Percentiles rank a stretch among this genome's conserved stretches.
Evolutionary conservation across 2,329 filamentous ascomycete genomes (phyloP).

Genomic region (Hymenoscyphus scutula): DNA sequence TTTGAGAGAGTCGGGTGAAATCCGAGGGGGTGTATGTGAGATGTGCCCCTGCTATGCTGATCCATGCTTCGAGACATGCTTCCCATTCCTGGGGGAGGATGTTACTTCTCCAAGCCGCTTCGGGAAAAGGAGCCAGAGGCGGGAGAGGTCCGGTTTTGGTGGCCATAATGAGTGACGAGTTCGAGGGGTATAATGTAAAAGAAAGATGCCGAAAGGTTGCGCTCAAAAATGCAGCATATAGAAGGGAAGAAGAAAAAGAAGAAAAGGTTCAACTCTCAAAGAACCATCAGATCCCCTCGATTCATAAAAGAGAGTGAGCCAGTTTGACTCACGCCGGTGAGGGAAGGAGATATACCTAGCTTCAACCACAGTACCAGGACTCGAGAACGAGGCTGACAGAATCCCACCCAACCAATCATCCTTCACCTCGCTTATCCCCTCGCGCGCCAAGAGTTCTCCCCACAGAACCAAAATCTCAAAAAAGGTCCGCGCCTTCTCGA

Average conservation of each 20-base stretch:
- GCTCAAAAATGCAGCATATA: background rate
- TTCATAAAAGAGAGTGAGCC: background rate
- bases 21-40: slow-evolving; percentile 55
- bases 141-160: slow-evolving; percentile 50
- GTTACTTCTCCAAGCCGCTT: slow-evolving; percentile 61
- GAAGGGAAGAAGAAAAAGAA: background rate
- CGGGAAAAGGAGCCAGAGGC: slow-evolving; percentile 74
- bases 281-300: background rate
- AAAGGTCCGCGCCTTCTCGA: slow-evolving; percentile 6
- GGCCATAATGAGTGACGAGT: slow-evolving; percentile 36
- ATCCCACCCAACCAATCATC: slow-evolving; percentile 8
- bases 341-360: background rate
- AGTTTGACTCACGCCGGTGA: slow-evolving; percentile 21
- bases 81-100: slow-evolving; percentile 74
- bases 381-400: slow-evolving; percentile 19
- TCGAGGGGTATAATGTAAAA: background rate
- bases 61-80: slow-evolving; percentile 73
- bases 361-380: slow-evolving; percentile 15
- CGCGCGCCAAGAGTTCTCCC: slow-evolving; percentile 22
- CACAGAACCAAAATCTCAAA: slow-evolving; percentile 18
- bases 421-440: slow-evolving; percentile 17
- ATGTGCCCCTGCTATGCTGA: slow-evolving; percentile 63
- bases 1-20: slow-evolving; percentile 50
- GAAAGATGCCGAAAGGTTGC: too few species aligned
- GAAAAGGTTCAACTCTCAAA: background rate